Evolutionary conservation across 2,329 filamentous ascomycete species (phyloP).

Genomic region (Sordariomycetes sp.): DNA sequence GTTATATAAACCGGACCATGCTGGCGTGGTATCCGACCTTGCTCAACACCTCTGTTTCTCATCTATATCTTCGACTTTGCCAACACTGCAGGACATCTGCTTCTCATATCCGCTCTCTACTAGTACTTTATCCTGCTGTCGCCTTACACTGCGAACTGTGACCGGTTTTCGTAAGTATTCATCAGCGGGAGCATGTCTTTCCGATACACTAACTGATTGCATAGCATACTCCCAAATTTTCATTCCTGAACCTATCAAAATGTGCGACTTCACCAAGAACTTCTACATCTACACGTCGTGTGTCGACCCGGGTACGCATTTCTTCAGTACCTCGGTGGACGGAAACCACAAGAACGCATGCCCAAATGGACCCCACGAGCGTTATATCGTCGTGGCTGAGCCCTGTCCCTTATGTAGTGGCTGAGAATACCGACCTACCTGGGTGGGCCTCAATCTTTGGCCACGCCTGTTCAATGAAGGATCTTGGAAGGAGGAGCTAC

Average conservation of each 20-base stretch:
- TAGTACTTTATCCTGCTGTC: neutral
- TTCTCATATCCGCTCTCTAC: neutral
- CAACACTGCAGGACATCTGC: neutral
- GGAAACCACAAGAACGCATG: conserved; percentile 48
- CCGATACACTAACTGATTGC: neutral
- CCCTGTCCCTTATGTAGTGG: conserved; percentile 35
- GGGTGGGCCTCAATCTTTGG: neutral
- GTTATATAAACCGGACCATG: conserved; percentile 4
- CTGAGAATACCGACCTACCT: conserved; percentile 11
- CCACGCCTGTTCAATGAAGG: neutral
- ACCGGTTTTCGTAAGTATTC: neutral
- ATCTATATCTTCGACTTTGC: neutral
- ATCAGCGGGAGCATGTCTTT: neutral
- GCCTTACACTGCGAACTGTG: neutral
- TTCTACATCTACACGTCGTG: conserved; percentile 67
- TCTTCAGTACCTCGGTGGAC: conserved; percentile 57
- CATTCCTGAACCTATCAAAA: conserved; percentile 10
- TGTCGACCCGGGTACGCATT: conserved; percentile 54
- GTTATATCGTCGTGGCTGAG: conserved; percentile 58
- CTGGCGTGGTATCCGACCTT: neutral
- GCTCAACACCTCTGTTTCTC: neutral
- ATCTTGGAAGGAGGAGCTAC: neutral
- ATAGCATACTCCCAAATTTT: neutral
- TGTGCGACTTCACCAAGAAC: conserved; percentile 59
- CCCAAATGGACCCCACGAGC: conserved; percentile 53